These are phyloP conservation scores for Euphorbia celastroides DNA, from an alignment of 441 rosid genomes.

Conservation along the genomic window DNA sequence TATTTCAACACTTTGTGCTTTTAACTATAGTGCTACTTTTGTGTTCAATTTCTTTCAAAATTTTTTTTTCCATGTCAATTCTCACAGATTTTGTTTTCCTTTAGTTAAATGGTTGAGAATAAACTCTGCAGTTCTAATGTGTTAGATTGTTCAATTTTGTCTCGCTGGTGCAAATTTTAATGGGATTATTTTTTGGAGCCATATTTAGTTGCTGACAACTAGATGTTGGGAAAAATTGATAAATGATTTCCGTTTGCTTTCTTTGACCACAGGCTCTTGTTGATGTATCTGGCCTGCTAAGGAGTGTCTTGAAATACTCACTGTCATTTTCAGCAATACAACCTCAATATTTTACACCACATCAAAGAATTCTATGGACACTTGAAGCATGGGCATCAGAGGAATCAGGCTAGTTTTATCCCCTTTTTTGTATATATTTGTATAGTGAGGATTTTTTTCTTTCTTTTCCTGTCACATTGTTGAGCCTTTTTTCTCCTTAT, in stretches of 20 bases:
- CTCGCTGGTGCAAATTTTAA: background rate
- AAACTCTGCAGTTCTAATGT: background rate
- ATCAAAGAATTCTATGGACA: slow-evolving; percentile 76
- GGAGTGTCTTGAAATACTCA: slow-evolving; percentile 50
- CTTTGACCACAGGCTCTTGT: slow-evolving; percentile 42
- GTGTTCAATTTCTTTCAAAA: background rate
- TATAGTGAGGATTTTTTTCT: slow-evolving; percentile 1
- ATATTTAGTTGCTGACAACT: background rate
- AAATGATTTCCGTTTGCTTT: background rate
- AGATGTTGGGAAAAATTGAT: background rate
- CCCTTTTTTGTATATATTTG: slow-evolving; percentile 6
- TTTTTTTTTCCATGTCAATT: background rate
- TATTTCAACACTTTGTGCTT: background rate
- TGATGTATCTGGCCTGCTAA: slow-evolving; percentile 40
- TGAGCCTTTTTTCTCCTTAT: background rate
- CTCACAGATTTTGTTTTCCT: background rate
- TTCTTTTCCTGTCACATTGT: background rate
- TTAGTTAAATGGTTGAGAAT: background rate
- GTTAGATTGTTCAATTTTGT: background rate
- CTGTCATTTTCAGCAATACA: slow-evolving; percentile 60
- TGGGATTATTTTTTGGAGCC: background rate
- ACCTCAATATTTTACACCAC: slow-evolving; percentile 78
- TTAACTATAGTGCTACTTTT: background rate
- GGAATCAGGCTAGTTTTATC: slow-evolving; percentile 40
- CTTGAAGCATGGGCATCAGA: slow-evolving; percentile 68